Conservation (phyloP, 2,329 filamentous ascomycete species). For the Zopfia rhizophila region DNA sequence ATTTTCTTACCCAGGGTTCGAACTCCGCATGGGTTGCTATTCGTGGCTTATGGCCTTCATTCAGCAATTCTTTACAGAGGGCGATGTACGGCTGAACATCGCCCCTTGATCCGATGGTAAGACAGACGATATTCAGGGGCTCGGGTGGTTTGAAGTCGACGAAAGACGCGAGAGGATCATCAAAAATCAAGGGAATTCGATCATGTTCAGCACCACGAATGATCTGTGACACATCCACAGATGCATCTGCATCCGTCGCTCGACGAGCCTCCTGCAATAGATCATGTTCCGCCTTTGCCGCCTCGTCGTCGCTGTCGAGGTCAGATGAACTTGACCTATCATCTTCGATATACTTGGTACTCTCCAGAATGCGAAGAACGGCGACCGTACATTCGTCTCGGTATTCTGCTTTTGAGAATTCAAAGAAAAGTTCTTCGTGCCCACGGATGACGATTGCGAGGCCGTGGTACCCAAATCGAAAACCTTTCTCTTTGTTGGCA, state of each 20-base stretch:
- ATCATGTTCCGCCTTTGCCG: constrained; percentile 82
- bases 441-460: constrained; percentile 92
- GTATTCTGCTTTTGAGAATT: constrained; percentile 80
- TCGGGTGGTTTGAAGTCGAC: constrained; percentile 89
- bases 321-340: constrained; percentile 74
- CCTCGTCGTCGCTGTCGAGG: constrained; percentile 75
- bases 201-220: constrained; percentile 56
- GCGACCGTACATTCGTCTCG: constrained; percentile 91
- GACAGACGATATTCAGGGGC: constrained; percentile 84
- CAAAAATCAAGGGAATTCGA: constrained; percentile 82
- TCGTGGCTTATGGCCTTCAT: constrained; percentile 84
- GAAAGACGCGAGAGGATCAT: constrained; percentile 87
- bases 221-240: constrained; percentile 37
- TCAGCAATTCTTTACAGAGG: constrained; percentile 87
- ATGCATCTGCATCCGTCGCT: constrained; percentile 33
- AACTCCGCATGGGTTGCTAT: constrained; percentile 97
- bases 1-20: constrained; percentile 85
- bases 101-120: constrained; percentile 94
- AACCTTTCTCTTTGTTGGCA: constrained; percentile 93
- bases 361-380: constrained; percentile 79
- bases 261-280: constrained; percentile 79
- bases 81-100: constrained; percentile 99
- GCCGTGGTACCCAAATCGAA: constrained; percentile 89
- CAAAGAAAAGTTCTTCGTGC: constrained; percentile 96
- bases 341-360: constrained; percentile 74